Percentiles rank a stretch among this genome's conserved stretches.
Conservation (phyloP, 352 stramenopile genomes). For the Pythium coloratum region DNA sequence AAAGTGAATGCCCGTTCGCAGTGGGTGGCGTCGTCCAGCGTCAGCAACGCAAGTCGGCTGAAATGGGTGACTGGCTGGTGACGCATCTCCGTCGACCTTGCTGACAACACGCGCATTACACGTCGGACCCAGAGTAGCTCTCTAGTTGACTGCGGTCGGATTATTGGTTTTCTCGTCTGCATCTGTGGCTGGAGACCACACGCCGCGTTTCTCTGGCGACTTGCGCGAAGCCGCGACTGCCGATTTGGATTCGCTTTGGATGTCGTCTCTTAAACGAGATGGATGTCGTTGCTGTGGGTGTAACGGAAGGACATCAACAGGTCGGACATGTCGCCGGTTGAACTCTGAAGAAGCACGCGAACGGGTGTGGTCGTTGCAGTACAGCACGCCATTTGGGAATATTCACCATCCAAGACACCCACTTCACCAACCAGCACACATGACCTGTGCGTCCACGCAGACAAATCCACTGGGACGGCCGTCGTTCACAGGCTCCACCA, state of each 20-base stretch:
- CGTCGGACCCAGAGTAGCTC: background rate
- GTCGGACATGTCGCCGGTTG: conserved; percentile 1
- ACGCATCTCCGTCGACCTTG: conserved; percentile 14
- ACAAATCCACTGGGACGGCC: background rate
- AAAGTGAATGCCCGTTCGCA: background rate
- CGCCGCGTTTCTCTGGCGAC: conserved; percentile 1
- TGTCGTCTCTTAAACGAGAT: background rate
- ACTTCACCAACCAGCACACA: background rate
- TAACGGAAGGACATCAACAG: background rate
- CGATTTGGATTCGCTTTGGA: background rate
- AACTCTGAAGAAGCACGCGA: background rate
- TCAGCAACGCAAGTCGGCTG: conserved; percentile 10
- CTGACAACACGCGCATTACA: conserved; percentile 10
- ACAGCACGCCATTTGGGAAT: background rate
- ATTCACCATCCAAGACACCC: background rate
- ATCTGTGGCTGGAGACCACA: background rate
- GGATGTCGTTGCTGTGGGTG: conserved; percentile 1
- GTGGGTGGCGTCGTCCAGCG: conserved; percentile 13
- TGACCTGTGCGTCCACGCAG: background rate
- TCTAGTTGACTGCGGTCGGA: background rate
- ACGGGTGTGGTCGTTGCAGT: background rate
- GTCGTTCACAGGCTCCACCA: background rate
- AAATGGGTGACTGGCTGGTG: background rate
- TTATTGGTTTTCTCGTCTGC: background rate
- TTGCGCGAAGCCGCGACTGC: conserved; percentile 1